A percentile compares a stretch with the other conserved stretches of the same genome.
phyloP scores from a whole-genome alignment of 2,329 filamentous ascomycete genomes.

The Hymenoscyphus salicellus region DNA sequence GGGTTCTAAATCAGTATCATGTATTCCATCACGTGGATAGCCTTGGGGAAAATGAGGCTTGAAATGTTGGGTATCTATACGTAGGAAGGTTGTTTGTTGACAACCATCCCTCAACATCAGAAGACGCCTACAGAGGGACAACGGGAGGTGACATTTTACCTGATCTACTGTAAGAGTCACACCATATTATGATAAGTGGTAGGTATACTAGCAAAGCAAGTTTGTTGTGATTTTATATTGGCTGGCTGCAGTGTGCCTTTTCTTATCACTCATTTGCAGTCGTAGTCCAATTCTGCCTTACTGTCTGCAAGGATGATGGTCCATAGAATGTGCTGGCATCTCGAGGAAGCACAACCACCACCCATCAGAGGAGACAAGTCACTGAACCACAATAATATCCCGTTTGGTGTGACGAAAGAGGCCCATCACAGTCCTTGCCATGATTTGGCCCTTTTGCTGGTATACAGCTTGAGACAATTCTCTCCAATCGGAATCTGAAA shows the following conservation, averaged over 20 bases:
- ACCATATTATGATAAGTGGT: neutral
- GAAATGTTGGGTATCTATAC: no score
- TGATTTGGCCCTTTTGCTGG: neutral
- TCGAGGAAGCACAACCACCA: neutral
- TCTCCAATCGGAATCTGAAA: neutral
- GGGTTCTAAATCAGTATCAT: neutral
- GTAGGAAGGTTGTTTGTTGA: no score
- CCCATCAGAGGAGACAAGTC: neutral
- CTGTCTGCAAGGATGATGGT: slow-evolving; percentile 22
- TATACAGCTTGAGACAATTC: neutral
- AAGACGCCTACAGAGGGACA: neutral
- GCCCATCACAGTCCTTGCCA: neutral
- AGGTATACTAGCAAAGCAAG: neutral
- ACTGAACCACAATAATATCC: neutral
- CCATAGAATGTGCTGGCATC: slow-evolving; percentile 26
- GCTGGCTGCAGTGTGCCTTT: neutral
- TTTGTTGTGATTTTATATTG: slow-evolving; percentile 4
- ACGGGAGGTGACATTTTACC: neutral
- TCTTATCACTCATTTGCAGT: slow-evolving; percentile 2
- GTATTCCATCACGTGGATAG: neutral
- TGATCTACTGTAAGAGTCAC: neutral
- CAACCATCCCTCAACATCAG: no score
- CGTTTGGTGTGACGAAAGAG: neutral
- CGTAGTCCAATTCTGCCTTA: slow-evolving; percentile 25
- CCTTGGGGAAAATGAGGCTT: no score